Evolutionary conservation across 495 filamentous ascomycete species (phyloP).

Genomic region (Achaetomiella virescens): DNA sequence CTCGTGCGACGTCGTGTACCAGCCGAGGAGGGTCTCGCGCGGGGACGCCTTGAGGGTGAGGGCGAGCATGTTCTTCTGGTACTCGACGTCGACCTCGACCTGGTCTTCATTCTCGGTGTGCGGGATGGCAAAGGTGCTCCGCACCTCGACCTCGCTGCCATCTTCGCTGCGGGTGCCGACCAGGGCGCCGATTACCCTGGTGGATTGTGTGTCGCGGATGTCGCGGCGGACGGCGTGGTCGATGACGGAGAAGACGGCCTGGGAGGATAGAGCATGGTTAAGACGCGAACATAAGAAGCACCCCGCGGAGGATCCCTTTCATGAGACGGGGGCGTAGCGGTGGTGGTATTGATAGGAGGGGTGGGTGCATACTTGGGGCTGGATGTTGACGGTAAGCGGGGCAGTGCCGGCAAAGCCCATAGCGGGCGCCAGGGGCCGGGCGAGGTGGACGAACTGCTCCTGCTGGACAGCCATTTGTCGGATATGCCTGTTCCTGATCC

Average conservation of each 20-base stretch:
- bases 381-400: conserved; percentile 86
- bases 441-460: conserved; percentile 87
- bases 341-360: background rate
- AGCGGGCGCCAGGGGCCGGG: conserved; percentile 77
- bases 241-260: conserved; percentile 95
- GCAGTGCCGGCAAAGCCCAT: conserved; percentile 74
- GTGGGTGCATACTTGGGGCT: conserved; percentile 71
- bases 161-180: conserved; percentile 90
- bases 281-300: too few relatives aligned
- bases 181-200: conserved; percentile 92
- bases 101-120: conserved; percentile 98
- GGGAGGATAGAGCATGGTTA: background rate
- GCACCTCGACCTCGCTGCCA: conserved; percentile 90
- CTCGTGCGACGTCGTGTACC: conserved; percentile 94
- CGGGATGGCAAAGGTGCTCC: conserved; percentile 92
- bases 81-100: conserved; percentile 99
- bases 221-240: conserved; percentile 94
- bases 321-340: too few relatives aligned
- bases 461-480: conserved; percentile 69
- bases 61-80: conserved; percentile 96
- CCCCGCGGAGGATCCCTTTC: too few relatives aligned
- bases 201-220: conserved; percentile 78
- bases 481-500: conserved; percentile 14
- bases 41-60: conserved; percentile 91
- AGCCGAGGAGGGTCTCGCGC: conserved; percentile 87